These are phyloP conservation scores for Colletotrichum godetiae DNA, from an alignment of 2,329 filamentous ascomycete genomes.

Conservation along the genomic window DNA sequence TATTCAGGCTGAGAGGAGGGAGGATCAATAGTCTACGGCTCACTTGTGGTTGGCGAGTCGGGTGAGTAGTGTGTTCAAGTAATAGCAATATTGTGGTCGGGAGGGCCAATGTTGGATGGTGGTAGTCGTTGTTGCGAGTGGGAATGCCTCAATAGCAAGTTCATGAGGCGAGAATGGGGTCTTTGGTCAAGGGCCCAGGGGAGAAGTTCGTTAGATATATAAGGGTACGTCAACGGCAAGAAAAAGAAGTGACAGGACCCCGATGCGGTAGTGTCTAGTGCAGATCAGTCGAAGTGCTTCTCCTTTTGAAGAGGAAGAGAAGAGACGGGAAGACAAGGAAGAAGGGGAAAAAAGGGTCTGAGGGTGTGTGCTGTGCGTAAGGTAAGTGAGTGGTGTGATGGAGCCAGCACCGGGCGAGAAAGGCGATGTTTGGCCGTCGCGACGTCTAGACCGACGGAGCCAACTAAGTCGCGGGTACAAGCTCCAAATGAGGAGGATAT, in stretches of 20 bases:
- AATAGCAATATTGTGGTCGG: conserved; percentile 21
- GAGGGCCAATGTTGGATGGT: conserved; percentile 41
- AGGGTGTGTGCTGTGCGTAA: conserved; percentile 13
- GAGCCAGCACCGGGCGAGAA: conserved; percentile 26
- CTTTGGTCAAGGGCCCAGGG: conserved; percentile 24
- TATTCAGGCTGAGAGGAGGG: neutral
- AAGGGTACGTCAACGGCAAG: conserved; percentile 27
- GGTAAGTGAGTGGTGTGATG: conserved; percentile 29
- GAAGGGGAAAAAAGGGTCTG: conserved; percentile 12
- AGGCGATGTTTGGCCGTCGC: conserved; percentile 18
- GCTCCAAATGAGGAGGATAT: neutral
- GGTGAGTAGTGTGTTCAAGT: conserved; percentile 18
- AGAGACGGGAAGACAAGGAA: conserved; percentile 34
- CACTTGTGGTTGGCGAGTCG: neutral
- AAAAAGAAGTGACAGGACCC: conserved; percentile 22
- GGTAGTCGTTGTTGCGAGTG: conserved; percentile 3
- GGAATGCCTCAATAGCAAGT: conserved; percentile 53
- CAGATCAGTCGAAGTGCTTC: conserved; percentile 26
- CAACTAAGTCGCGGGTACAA: conserved; percentile 28
- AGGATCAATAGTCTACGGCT: neutral
- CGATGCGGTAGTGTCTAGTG: conserved; percentile 21
- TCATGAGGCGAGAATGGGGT: conserved; percentile 45
- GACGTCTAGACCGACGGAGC: conserved; percentile 1
- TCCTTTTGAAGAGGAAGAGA: conserved; percentile 26
- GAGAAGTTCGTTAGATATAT: conserved; percentile 25